Conservation (phyloP, 2,329 filamentous ascomycete species). For the Fusarium hainanense region DNA sequence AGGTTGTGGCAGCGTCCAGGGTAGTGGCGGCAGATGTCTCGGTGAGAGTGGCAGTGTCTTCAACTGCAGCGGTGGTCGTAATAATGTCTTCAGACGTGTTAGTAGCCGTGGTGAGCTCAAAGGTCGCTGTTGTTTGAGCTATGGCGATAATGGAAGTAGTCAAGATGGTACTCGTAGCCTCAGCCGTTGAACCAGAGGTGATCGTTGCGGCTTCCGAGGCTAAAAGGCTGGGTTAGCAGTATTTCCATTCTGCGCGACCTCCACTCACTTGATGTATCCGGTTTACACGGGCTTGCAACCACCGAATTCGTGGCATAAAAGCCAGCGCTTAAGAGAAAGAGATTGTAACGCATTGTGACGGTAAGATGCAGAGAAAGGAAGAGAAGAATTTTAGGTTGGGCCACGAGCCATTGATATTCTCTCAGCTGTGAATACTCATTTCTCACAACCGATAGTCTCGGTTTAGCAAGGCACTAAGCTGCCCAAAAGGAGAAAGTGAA, state of each 20-base stretch:
- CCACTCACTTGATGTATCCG: too few relatives aligned
- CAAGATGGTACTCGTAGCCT: background rate
- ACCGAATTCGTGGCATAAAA: background rate
- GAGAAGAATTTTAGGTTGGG: too few relatives aligned
- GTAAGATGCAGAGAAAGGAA: background rate
- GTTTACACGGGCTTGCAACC: too few relatives aligned
- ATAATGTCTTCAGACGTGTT: background rate
- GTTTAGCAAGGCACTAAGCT: background rate
- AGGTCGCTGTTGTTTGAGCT: too few relatives aligned
- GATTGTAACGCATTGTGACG: too few relatives aligned
- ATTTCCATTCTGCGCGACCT: accelerated
- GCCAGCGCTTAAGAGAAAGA: background rate
- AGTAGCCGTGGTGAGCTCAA: too few relatives aligned
- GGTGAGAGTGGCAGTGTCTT: accelerated
- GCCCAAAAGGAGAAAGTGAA: background rate
- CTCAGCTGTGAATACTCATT: background rate
- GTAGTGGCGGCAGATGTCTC: background rate
- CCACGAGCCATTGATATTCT: accelerated
- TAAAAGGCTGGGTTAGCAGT: background rate
- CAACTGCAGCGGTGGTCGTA: accelerated
- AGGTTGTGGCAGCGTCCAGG: accelerated
- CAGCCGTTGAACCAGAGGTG: background rate
- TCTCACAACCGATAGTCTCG: background rate
- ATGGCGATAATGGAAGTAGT: too few relatives aligned
- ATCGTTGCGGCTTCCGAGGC: background rate